A percentile compares a stretch with the other conserved stretches of the same genome.
phyloP scores from a whole-genome alignment of 208 protist species.

The Trypanosoma mega region DNA sequence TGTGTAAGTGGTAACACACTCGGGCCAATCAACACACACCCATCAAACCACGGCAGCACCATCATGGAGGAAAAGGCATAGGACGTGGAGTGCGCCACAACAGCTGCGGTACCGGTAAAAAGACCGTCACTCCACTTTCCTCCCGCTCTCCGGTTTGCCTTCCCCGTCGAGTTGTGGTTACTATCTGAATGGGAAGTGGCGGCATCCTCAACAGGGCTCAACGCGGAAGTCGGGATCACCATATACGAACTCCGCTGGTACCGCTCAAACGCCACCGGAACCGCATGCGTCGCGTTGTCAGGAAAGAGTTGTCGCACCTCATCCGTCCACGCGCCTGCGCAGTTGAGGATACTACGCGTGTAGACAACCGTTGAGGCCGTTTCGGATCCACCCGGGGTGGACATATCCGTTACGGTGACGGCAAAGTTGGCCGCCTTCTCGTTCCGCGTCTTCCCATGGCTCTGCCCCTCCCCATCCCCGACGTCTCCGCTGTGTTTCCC shows the following conservation, averaged over 20 bases:
- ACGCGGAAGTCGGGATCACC: conserved; percentile 42
- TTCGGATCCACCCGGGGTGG: not conserved
- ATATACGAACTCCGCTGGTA: conserved; percentile 56
- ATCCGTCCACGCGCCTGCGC: conserved; percentile 60
- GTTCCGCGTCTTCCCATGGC: no score
- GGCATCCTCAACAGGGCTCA: conserved; percentile 11
- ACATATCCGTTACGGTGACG: conserved; percentile 20
- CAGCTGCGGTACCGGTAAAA: conserved; percentile 5
- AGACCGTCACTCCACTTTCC: not conserved
- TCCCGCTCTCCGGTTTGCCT: no score
- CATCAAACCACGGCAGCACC: conserved; percentile 75
- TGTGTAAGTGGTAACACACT: conserved; percentile 30
- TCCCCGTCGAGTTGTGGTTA: no score
- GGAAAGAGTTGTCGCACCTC: conserved; percentile 46
- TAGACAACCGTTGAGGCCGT: conserved; percentile 16
- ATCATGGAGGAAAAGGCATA: conserved; percentile 67
- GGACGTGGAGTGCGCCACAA: conserved; percentile 55
- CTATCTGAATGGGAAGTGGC: no score
- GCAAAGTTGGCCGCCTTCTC: conserved; percentile 18
- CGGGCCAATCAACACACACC: conserved; percentile 72
- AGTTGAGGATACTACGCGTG: conserved; percentile 70
- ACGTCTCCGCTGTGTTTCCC: no score
- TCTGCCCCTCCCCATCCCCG: no score
- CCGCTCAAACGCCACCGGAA: conserved; percentile 35
- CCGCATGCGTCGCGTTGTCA: conserved; percentile 29